Evolutionary conservation across 2,329 filamentous ascomycete species (phyloP).

Genomic region (Phyllachora maydis): DNA sequence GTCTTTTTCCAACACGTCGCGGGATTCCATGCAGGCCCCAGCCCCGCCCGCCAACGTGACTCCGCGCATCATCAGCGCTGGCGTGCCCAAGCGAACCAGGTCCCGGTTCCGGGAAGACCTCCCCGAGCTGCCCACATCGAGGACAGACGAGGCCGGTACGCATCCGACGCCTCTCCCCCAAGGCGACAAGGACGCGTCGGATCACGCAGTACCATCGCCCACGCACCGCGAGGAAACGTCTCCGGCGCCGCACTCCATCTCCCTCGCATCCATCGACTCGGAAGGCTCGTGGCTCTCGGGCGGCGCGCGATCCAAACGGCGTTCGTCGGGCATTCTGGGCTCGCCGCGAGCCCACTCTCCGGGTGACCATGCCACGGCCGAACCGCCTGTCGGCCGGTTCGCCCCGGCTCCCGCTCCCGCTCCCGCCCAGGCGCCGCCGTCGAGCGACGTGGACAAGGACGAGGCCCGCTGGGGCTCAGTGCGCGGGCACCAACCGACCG

Average conservation of each 20-base stretch:
- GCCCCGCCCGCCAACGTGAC: slow-evolving; percentile 12
- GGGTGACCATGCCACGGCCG: slow-evolving; percentile 28
- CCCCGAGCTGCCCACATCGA: slow-evolving; percentile 70
- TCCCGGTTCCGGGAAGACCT: slow-evolving; percentile 88
- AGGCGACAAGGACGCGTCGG: too few species aligned
- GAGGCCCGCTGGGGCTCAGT: slow-evolving; percentile 27
- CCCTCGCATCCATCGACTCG: slow-evolving; percentile 82
- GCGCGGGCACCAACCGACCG: slow-evolving; percentile 21
- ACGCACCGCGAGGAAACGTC: slow-evolving; percentile 17
- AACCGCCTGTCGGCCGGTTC: slow-evolving; percentile 44
- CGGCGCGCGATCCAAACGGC: slow-evolving; percentile 22
- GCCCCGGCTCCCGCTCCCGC: slow-evolving; percentile 52
- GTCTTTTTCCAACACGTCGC: slow-evolving; percentile 81
- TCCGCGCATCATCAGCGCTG: slow-evolving; percentile 15
- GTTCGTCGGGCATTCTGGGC: slow-evolving; percentile 19
- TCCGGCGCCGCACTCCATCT: slow-evolving; percentile 52
- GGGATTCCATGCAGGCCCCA: slow-evolving; percentile 54
- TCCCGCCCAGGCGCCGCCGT: slow-evolving; percentile 11
- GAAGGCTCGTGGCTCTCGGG: slow-evolving; percentile 93
- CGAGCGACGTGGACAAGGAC: slow-evolving; percentile 31
- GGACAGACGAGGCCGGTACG: too few species aligned
- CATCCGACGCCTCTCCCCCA: slow-evolving; percentile 64
- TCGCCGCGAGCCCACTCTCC: slow-evolving; percentile 27
- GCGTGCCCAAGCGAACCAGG: slow-evolving; percentile 54
- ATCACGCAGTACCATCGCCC: slow-evolving; percentile 11